phyloP scores from a whole-genome alignment of 2,329 filamentous ascomycete genomes.

The Penicillium brasilianum region DNA sequence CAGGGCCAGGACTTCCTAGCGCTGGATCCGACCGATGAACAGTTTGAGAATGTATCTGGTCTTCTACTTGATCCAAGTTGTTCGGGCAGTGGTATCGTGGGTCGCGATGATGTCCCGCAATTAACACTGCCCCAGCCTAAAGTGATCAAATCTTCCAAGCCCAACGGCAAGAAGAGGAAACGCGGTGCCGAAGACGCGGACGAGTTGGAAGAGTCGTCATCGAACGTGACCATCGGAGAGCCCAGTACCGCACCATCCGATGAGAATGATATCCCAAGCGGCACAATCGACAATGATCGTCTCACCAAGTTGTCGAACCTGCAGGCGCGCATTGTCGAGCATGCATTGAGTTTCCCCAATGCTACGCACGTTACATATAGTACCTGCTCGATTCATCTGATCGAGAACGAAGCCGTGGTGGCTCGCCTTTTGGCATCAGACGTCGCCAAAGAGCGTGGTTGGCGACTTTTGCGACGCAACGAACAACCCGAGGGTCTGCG shows the following conservation, averaged over 20 bases:
- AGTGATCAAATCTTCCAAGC: conserved; percentile 22
- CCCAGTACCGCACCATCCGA: conserved; percentile 33
- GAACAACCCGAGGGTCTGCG: conserved; percentile 78
- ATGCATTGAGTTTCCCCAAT: conserved; percentile 80
- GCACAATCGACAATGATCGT: conserved; percentile 64
- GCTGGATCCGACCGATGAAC: conserved; percentile 66
- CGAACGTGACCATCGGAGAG: conserved; percentile 13
- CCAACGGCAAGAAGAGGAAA: conserved; percentile 51
- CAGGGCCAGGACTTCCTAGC: conserved; percentile 81
- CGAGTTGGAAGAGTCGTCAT: conserved; percentile 10
- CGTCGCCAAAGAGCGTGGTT: conserved; percentile 69
- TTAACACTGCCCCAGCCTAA: conserved; percentile 62
- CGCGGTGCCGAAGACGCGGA: conserved; percentile 32
- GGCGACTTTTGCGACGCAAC: conserved; percentile 73
- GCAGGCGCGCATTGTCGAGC: conserved; percentile 79
- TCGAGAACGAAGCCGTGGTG: conserved; percentile 90
- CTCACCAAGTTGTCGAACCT: conserved; percentile 77
- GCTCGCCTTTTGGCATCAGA: conserved; percentile 70
- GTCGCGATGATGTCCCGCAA: conserved; percentile 77
- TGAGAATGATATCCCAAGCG: conserved; percentile 44
- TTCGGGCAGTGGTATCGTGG: conserved; percentile 92
- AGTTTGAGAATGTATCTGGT: conserved; percentile 73
- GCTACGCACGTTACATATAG: conserved; percentile 84
- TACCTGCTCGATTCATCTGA: conserved; percentile 84
- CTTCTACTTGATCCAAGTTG: conserved; percentile 92